A percentile compares a stretch with the other conserved stretches of the same genome.
phyloP scores from a whole-genome alignment of 148 eudicot genomes.

The Rhododendron molle region DNA sequence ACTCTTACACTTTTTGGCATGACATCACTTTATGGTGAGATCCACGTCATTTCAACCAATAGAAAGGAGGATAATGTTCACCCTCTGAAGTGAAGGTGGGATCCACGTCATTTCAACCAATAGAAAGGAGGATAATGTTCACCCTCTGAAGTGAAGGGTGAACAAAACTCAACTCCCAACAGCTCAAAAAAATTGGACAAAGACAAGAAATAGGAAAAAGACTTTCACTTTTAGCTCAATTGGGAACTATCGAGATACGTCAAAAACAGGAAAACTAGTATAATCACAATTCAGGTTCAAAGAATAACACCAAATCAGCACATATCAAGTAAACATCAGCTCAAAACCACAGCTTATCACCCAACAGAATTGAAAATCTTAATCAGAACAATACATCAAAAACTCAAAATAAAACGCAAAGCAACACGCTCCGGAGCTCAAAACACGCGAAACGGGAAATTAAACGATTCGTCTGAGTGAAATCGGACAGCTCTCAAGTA shows the following conservation, averaged over 20 bases:
- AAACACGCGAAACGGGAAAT: not conserved
- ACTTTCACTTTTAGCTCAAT: not conserved
- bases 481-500: not conserved
- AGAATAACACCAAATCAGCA: not conserved
- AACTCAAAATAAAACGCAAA: not conserved
- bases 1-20: not conserved
- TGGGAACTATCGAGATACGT: not conserved
- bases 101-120: too few relatives aligned
- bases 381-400: not conserved
- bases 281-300: not conserved
- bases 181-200: not conserved
- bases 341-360: not conserved
- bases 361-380: not conserved
- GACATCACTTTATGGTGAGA: too few relatives aligned
- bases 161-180: too few relatives aligned
- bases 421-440: not conserved
- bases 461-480: not conserved
- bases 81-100: too few relatives aligned
- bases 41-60: too few relatives aligned
- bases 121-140: too few relatives aligned
- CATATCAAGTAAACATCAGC: not conserved
- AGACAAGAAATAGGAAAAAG: not conserved
- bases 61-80: too few relatives aligned
- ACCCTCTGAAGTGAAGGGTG: too few relatives aligned
- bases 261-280: not conserved